Conservation (phyloP, 169 alveolate species). For the Plasmodium vivax region DNA sequence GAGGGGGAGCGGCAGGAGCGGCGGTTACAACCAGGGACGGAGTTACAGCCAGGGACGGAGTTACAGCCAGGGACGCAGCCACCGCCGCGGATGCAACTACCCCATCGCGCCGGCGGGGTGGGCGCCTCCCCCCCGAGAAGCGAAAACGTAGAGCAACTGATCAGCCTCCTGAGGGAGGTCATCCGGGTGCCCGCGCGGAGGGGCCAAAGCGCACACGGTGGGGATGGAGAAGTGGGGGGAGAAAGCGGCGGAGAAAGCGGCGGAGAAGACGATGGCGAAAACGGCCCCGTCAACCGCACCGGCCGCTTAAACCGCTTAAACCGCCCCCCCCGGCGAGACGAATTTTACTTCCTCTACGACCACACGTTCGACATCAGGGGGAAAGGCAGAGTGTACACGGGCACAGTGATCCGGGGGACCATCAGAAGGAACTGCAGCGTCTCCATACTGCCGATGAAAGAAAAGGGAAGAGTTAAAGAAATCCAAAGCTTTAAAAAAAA, state of each 20-base stretch:
- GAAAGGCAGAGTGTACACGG: constrained; percentile 91
- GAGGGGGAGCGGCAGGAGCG: too few relatives aligned
- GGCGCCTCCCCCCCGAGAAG: neutral
- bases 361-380: constrained; percentile 92
- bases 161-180: constrained; percentile 56
- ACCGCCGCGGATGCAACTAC: too few relatives aligned
- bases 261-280: too few relatives aligned
- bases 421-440: constrained; percentile 21
- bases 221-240: neutral
- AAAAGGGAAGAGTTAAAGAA: constrained; percentile 43
- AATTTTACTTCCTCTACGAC: constrained; percentile 87
- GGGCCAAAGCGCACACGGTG: neutral
- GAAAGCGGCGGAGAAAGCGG: too few relatives aligned
- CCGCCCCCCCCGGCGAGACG: constrained; percentile 67
- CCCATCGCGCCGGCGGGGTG: neutral
- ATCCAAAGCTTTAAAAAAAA: constrained; percentile 68
- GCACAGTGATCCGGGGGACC: constrained; percentile 88
- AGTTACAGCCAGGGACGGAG: neutral
- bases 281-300: too few relatives aligned
- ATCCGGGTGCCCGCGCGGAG: constrained; percentile 79
- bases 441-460: constrained; percentile 9
- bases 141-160: constrained; percentile 29
- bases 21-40: too few relatives aligned
- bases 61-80: neutral
- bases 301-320: too few relatives aligned